Evolutionary conservation across 257 asterid species (phyloP).

Genomic region (Linaria vulgaris): DNA sequence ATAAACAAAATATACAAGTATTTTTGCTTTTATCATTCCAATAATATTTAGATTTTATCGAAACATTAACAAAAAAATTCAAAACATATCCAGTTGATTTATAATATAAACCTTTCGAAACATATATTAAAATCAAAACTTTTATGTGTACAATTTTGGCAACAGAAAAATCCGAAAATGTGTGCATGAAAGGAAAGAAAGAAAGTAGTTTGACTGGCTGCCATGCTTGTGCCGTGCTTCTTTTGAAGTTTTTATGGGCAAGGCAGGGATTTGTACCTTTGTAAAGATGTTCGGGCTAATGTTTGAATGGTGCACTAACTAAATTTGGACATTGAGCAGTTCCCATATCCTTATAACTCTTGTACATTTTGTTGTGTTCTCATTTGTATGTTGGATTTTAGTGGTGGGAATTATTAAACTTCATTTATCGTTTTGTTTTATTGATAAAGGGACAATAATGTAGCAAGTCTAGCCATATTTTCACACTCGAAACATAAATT

Average conservation of each 20-base stretch:
- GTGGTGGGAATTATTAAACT: not conserved
- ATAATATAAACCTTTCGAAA: too few species aligned
- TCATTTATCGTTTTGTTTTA: constrained; percentile 23
- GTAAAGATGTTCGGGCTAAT: constrained; percentile 27
- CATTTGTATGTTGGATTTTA: constrained; percentile 24
- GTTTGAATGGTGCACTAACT: constrained; percentile 34
- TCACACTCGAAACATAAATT: not conserved
- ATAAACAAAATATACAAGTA: too few species aligned
- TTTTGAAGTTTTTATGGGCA: constrained; percentile 13
- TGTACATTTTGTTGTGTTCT: constrained; percentile 25
- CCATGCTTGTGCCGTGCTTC: constrained; percentile 40
- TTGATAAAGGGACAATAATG: too few species aligned
- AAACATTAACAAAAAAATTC: too few species aligned
- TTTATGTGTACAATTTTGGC: constrained; percentile 15
- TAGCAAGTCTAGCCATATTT: not conserved
- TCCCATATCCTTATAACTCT: constrained; percentile 37
- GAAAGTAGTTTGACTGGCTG: constrained; percentile 49
- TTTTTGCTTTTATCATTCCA: too few species aligned
- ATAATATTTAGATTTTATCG: too few species aligned
- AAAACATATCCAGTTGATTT: too few species aligned
- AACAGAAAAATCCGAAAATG: too few species aligned
- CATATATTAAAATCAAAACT: too few species aligned
- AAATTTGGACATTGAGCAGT: constrained; percentile 37
- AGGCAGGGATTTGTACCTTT: constrained; percentile 31
- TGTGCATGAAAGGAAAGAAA: constrained; percentile 21